These are phyloP conservation scores for Rhizodiscina lignyota DNA, from an alignment of 495 filamentous ascomycete genomes.

Conservation along the genomic window DNA sequence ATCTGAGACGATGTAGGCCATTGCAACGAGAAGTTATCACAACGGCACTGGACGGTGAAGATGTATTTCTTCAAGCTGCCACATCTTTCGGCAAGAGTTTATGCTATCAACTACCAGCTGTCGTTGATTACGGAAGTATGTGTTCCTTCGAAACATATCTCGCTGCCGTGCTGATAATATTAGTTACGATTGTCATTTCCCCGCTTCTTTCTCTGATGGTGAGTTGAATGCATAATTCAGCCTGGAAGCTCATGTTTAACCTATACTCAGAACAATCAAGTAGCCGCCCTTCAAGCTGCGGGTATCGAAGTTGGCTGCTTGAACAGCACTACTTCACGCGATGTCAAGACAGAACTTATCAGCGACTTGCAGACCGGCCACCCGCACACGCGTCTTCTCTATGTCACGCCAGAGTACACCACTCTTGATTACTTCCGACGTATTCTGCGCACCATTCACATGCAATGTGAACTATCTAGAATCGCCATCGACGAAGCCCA, in stretches of 20 bases:
- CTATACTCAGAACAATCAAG: slow-evolving; percentile 67
- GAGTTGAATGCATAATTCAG: slow-evolving; percentile 12
- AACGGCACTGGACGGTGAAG: slow-evolving; percentile 62
- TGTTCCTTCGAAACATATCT: slow-evolving; percentile 3
- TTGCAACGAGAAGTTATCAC: slow-evolving; percentile 75
- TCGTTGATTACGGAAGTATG: slow-evolving; percentile 68
- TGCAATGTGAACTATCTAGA: slow-evolving; percentile 65
- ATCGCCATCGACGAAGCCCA: slow-evolving; percentile 92
- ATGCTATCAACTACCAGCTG: slow-evolving; percentile 84
- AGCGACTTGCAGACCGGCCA: slow-evolving; percentile 75
- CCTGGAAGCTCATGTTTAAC: background rate
- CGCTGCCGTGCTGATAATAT: background rate
- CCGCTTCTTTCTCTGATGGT: slow-evolving; percentile 87
- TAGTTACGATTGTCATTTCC: slow-evolving; percentile 82
- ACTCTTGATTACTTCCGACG: slow-evolving; percentile 61
- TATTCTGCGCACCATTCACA: slow-evolving; percentile 53
- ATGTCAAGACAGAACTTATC: slow-evolving; percentile 50
- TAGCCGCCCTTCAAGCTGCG: slow-evolving; percentile 56
- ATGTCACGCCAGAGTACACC: slow-evolving; percentile 87
- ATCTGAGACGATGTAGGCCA: no score
- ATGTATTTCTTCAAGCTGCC: slow-evolving; percentile 93
- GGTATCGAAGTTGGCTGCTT: slow-evolving; percentile 70
- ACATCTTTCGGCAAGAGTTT: slow-evolving; percentile 92
- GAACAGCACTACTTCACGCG: slow-evolving; percentile 56
- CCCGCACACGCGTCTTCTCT: slow-evolving; percentile 67